phyloP scores from a whole-genome alignment of 2,329 filamentous ascomycete genomes.

The Dothidotthia symphoricarpi region DNA sequence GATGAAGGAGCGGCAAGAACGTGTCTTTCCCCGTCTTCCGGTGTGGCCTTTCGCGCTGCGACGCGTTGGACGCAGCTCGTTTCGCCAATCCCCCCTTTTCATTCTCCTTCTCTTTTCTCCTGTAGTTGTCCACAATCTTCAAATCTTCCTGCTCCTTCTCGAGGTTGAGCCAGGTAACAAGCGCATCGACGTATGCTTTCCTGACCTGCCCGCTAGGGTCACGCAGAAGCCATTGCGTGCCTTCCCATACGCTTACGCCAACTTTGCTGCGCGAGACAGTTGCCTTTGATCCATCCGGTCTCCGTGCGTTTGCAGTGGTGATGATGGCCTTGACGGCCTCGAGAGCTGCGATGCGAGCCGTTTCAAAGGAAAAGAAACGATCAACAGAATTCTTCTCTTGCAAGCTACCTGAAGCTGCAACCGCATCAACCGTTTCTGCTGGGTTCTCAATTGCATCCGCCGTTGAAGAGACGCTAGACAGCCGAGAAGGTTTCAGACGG shows the following conservation, averaged over 20 bases:
- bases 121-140: conserved; percentile 58
- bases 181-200: conserved; percentile 78
- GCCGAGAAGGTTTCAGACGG: conserved; percentile 67
- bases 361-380: conserved; percentile 63
- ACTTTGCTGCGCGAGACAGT: conserved; percentile 72
- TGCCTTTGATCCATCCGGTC: conserved; percentile 43
- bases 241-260: conserved; percentile 84
- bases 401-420: conserved; percentile 50
- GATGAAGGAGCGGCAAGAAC: conserved; percentile 78
- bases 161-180: conserved; percentile 80
- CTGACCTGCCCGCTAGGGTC: conserved; percentile 77
- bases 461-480: conserved; percentile 45
- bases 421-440: conserved; percentile 48
- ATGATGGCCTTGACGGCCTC: conserved; percentile 80
- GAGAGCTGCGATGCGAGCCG: conserved; percentile 64
- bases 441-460: conserved; percentile 54
- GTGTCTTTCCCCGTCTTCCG: conserved; percentile 57
- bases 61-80: conserved; percentile 68
- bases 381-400: conserved; percentile 55
- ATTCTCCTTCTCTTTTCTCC: conserved; percentile 42
- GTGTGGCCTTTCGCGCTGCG: conserved; percentile 57
- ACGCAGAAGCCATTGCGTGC: conserved; percentile 88
- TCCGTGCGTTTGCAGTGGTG: conserved; percentile 66
- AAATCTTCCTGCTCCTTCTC: conserved; percentile 70
- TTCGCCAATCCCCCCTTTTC: conserved; percentile 51